Percentiles rank a stretch among this genome's conserved stretches.
phyloP scores from a whole-genome alignment of 768 basidiomycete genomes.

The Calocybe indica region DNA sequence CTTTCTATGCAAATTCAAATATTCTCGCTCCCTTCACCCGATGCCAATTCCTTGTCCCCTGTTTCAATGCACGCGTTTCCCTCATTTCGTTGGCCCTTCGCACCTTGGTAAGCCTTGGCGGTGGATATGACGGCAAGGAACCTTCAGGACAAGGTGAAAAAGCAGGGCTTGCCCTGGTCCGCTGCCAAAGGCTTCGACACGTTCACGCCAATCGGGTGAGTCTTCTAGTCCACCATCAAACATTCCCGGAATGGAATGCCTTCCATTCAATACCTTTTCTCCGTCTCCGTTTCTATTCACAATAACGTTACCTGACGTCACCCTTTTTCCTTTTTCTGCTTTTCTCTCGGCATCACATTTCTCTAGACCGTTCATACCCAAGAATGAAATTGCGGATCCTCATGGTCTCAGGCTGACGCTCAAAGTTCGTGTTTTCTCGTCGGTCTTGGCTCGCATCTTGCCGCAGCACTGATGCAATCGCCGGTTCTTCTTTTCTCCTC shows the following conservation, averaged over 20 bases:
- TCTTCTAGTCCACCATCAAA: not conserved
- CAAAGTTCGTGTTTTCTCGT: slow-evolving; percentile 38
- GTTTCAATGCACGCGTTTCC: slow-evolving; percentile 1
- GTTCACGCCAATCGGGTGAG: slow-evolving; percentile 85
- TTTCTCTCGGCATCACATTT: slow-evolving; percentile 3
- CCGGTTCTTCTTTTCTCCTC: not conserved
- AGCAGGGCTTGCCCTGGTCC: slow-evolving; percentile 95
- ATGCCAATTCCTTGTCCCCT: not conserved
- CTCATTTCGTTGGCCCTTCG: not conserved
- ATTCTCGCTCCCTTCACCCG: not conserved
- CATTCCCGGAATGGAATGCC: not conserved
- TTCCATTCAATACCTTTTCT: slow-evolving; percentile 3
- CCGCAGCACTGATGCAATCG: not conserved
- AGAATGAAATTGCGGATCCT: slow-evolving; percentile 58
- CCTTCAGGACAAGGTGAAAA: slow-evolving; percentile 89
- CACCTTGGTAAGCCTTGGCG: slow-evolving; percentile 60
- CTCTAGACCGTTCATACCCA: slow-evolving; percentile 75
- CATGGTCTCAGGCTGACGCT: slow-evolving; percentile 73
- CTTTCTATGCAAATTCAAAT: not conserved
- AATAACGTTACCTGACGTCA: not conserved
- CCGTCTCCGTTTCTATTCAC: not conserved
- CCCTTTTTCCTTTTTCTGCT: not conserved
- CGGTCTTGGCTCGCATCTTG: not conserved
- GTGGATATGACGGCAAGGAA: slow-evolving; percentile 98
- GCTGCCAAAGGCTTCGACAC: slow-evolving; percentile 96